Base-by-base conservation (phyloP, 345 rosid species). In the Ceriops zippeliana region DNA sequence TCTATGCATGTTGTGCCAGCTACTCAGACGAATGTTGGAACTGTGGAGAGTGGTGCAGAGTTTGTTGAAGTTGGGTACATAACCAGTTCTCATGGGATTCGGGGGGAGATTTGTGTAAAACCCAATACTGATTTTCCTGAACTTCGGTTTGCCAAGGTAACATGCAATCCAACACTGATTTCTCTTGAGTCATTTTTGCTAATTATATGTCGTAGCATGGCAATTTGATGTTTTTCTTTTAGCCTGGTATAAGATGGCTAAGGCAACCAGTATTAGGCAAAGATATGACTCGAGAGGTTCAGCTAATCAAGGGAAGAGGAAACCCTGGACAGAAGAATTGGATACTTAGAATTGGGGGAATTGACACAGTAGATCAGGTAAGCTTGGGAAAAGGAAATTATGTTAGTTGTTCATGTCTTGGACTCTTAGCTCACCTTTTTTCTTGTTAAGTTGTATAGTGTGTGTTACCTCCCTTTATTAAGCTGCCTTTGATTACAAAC, bases 201-300 rank as follows among this genome's bases (percentile, higher is more conserved):
- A 20, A 21, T 10, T 56, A 24, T 65, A 5, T 38, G 10, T 47
- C 16, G 19, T 65, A 19, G 66, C 30, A 30, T 35, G 8, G 61
- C 20, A 46, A 62, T 52, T 22, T 70, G 38, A 60, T 58, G 21
- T 30, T 58, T 51, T 46, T 28, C 42, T 64, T 72, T 57, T 79
- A 93, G 98, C 86, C 93, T 68, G 97, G 98, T 68, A 85, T 67
- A 82, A 86, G 98, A 86, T 93, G 98, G 97, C 68, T 93, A 68
- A 86, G 80, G 80, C 90, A 84, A 79, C 85, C 71, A 62, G 75
- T 85, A 62, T 59, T 72, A 69, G 96, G 97, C 65, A 83, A 79
- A 72, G 87, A 86, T n/a, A 76, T 66, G 47, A 80, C 86, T 79
- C 75, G 74, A 66, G 97, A 93, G 85, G 88, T 93, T 68, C 86